phyloP scores from a whole-genome alignment of 208 protist species.

The Eutreptiella sp. region DNA sequence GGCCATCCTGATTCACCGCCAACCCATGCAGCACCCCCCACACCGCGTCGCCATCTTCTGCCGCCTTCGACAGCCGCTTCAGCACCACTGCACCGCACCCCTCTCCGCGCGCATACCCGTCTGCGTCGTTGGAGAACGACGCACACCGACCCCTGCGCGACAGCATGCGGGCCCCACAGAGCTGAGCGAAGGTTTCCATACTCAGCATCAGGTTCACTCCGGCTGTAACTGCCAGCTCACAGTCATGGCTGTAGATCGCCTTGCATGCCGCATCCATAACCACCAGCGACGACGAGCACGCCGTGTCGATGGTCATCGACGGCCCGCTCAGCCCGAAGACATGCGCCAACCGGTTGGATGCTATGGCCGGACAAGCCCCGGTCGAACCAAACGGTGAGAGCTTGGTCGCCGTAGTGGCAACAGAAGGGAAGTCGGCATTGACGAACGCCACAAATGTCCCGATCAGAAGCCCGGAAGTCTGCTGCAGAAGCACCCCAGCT shows the following conservation, averaged over 20 bases:
- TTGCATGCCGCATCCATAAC: conserved; percentile 45
- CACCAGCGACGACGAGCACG: conserved; percentile 61
- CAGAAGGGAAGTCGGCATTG: conserved; percentile 20
- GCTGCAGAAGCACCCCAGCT: conserved; percentile 18
- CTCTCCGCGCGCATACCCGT: conserved; percentile 62
- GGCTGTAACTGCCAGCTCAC: conserved; percentile 20
- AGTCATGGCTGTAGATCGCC: conserved; percentile 28
- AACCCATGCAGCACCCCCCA: conserved; percentile 36
- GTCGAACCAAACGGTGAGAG: conserved; percentile 12
- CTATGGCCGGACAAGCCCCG: not conserved
- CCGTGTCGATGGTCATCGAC: conserved; percentile 56
- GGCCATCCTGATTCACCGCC: conserved; percentile 50
- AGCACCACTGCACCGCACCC: conserved; percentile 49
- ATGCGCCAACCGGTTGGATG: conserved; percentile 45
- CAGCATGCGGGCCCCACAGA: conserved; percentile 38
- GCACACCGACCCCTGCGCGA: conserved; percentile 47
- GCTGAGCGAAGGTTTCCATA: conserved; percentile 29
- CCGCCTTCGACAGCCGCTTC: conserved; percentile 31
- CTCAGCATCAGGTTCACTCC: conserved; percentile 31
- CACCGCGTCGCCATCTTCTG: conserved; percentile 13
- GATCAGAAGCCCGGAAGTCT: not conserved
- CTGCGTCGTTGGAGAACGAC: conserved; percentile 52
- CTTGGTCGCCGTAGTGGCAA: too few relatives aligned
- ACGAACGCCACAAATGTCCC: conserved; percentile 9
- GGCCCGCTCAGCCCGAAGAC: conserved; percentile 45